These are phyloP conservation scores for Citrus australasica DNA, from an alignment of 345 rosid genomes.

Conservation along the genomic window DNA sequence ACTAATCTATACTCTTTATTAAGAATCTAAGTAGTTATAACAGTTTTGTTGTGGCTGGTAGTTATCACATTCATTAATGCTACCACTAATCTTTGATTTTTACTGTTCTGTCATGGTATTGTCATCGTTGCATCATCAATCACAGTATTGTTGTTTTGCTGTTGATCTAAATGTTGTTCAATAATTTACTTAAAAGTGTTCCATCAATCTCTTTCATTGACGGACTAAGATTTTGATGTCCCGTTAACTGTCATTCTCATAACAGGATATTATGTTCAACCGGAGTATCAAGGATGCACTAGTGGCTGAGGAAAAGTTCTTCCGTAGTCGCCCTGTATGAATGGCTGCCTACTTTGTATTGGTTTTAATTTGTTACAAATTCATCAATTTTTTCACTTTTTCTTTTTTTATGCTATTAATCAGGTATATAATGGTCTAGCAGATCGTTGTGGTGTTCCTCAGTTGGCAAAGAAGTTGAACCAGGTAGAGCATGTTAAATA, in stretches of 20 bases:
- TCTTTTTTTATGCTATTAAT: not conserved
- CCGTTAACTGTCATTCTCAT: not conserved
- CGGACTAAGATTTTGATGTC: conserved; percentile 7
- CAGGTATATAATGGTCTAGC: conserved; percentile 81
- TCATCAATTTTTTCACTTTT: not conserved
- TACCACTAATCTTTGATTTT: not conserved
- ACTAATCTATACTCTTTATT: not conserved
- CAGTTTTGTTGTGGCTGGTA: not conserved
- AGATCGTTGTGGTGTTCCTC: conserved; percentile 96
- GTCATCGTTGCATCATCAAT: not conserved
- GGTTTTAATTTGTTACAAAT: conserved; percentile 9
- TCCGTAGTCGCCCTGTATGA: conserved; percentile 88
- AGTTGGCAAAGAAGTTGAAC: conserved; percentile 89
- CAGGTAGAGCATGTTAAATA: conserved; percentile 48
- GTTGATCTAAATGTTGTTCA: not conserved
- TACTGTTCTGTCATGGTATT: too few relatives aligned
- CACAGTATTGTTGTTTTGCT: not conserved
- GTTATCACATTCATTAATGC: not conserved
- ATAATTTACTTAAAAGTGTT: not conserved
- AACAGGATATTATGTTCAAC: conserved; percentile 77
- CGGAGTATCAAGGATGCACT: conserved; percentile 93
- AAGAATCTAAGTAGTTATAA: not conserved
- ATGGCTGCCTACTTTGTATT: conserved; percentile 11
- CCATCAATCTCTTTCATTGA: not conserved
- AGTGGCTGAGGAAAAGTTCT: conserved; percentile 88